Conservation (phyloP, 176 grass and related monocot genomes). For the Musa acuminata region DNA sequence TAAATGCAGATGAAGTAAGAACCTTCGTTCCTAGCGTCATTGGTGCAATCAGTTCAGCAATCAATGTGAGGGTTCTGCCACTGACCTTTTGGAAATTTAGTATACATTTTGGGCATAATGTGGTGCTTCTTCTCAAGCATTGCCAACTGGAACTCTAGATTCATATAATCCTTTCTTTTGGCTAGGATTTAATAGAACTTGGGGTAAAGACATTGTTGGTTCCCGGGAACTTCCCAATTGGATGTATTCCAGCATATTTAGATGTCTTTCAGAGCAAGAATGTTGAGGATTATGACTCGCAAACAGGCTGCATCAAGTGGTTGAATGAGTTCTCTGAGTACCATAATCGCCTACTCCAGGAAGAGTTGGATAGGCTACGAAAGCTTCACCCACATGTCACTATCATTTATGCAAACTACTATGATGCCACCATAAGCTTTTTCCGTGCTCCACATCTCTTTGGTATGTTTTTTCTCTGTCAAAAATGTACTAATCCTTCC, state of each 20-base stretch:
- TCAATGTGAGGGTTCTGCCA: conserved; percentile 16
- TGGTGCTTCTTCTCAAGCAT: not conserved
- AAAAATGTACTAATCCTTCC: not conserved
- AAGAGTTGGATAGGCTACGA: not conserved
- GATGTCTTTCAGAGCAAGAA: not conserved
- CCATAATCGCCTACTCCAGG: conserved; percentile 19
- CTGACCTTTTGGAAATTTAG: not conserved
- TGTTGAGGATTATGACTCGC: not conserved
- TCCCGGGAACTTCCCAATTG: conserved; percentile 9
- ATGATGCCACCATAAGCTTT: not conserved
- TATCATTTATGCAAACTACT: conserved; percentile 29
- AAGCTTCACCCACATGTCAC: not conserved
- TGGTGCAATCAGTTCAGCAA: conserved; percentile 37
- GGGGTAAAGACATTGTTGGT: conserved; percentile 8
- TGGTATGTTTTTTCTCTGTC: not conserved
- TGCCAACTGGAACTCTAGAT: not conserved
- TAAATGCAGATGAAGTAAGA: conserved; percentile 42
- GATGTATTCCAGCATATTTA: conserved; percentile 2
- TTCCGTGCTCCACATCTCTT: not conserved
- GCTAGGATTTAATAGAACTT: not conserved
- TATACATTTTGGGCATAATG: not conserved
- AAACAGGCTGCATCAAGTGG: conserved; percentile 18
- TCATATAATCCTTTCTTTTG: not conserved
- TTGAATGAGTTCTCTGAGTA: conserved; percentile 27
- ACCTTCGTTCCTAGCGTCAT: conserved; percentile 65